Conservation (phyloP, 129 eudicot genomes). For the Helichrysum umbraculigerum region DNA sequence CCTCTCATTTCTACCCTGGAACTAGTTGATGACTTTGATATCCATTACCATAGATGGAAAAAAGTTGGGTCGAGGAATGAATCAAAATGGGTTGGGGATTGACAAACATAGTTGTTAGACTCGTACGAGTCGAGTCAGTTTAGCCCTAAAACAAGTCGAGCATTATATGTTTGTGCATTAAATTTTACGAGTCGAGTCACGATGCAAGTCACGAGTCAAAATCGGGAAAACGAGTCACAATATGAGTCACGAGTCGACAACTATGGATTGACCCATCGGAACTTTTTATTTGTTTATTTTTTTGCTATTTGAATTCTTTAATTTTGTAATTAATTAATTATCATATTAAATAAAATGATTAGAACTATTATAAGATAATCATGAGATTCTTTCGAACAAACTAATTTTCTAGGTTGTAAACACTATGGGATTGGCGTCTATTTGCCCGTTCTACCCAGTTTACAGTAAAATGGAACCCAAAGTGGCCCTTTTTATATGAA, state of each 20-base stretch:
- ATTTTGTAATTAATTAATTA: background rate
- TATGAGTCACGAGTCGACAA: too few relatives aligned
- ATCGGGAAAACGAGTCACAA: too few relatives aligned
- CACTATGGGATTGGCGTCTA: background rate
- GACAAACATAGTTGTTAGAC: background rate
- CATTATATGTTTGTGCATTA: too few relatives aligned
- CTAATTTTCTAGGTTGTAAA: background rate
- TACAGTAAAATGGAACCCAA: conserved; percentile 13
- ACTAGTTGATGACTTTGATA: background rate
- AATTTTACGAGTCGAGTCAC: too few relatives aligned
- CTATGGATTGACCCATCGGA: background rate
- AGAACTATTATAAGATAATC: background rate
- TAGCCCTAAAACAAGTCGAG: too few relatives aligned
- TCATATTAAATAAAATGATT: background rate
- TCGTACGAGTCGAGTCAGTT: too few relatives aligned
- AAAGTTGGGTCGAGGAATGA: conserved; percentile 5
- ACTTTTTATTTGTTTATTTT: background rate
- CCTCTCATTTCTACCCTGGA: conserved; percentile 11
- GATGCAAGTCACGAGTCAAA: too few relatives aligned
- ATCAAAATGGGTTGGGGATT: conserved; percentile 1
- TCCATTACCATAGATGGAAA: background rate
- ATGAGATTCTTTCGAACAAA: background rate
- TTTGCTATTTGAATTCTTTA: background rate
- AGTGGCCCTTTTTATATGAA: background rate
- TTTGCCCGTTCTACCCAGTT: conserved; percentile 4